A percentile compares a stretch with the other conserved stretches of the same genome.
phyloP scores from a whole-genome alignment of 1,284 basidiomycete genomes.

The Schizophyllum commune region DNA sequence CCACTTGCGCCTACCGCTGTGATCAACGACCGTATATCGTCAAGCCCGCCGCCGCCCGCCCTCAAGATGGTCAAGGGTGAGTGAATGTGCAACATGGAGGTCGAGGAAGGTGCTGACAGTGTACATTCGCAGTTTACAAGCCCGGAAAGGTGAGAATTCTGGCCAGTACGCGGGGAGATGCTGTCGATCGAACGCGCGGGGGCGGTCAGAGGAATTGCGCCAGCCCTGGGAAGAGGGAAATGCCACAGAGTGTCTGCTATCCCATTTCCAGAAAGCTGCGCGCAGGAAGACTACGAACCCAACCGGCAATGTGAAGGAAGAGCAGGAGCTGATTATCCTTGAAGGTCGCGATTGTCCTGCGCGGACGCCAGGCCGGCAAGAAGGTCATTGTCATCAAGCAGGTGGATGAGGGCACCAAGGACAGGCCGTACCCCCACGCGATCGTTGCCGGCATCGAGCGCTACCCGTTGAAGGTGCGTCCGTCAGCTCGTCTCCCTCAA shows the following conservation, averaged over 20 bases:
- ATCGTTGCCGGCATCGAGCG: constrained; percentile 94
- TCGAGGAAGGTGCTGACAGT: constrained; percentile 20
- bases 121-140: constrained; percentile 71
- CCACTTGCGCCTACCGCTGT: neutral
- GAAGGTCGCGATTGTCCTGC: constrained; percentile 90
- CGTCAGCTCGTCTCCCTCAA: neutral
- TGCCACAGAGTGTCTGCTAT: too few relatives aligned
- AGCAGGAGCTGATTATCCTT: neutral
- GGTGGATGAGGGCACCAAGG: constrained; percentile 82
- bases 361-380: constrained; percentile 93
- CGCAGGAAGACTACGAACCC: too few relatives aligned
- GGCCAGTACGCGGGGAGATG: neutral
- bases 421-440: constrained; percentile 90
- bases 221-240: too few relatives aligned
- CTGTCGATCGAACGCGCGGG: neutral
- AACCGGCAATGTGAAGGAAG: too few relatives aligned
- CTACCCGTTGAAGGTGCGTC: constrained; percentile 83
- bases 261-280: too few relatives aligned
- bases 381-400: constrained; percentile 91
- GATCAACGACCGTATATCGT: neutral
- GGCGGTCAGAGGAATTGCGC: neutral
- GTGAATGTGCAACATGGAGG: constrained; percentile 10
- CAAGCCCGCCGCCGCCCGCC: constrained; percentile 23
- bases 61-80: constrained; percentile 66
- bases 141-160: constrained; percentile 77